Evolutionary conservation across 2,329 filamentous ascomycete species (phyloP).

Genomic region (Talaromyces albobiverticillius): DNA sequence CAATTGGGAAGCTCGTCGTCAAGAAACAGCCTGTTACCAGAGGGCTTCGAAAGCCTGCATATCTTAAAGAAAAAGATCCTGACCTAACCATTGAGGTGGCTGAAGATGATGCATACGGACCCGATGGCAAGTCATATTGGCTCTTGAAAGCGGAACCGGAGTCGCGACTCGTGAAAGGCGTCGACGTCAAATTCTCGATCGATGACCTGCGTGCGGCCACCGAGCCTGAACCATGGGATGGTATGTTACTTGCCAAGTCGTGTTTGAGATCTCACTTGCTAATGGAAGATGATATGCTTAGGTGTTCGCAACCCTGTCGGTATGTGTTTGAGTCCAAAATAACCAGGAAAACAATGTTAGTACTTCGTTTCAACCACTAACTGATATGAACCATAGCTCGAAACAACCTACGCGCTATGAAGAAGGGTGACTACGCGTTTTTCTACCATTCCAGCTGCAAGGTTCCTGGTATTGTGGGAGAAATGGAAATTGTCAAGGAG

Average conservation of each 20-base stretch:
- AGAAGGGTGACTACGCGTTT: conserved; percentile 85
- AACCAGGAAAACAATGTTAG: background rate
- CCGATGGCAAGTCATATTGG: conserved; percentile 59
- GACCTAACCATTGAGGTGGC: conserved; percentile 17
- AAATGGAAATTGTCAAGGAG: conserved; percentile 85
- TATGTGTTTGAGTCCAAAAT: conserved; percentile 30
- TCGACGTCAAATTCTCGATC: conserved; percentile 91
- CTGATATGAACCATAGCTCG: conserved; percentile 62
- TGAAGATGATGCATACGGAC: conserved; percentile 19
- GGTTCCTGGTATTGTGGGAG: conserved; percentile 78
- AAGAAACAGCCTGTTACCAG: conserved; percentile 16
- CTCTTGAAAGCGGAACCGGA: conserved; percentile 88
- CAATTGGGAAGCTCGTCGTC: conserved; percentile 12
- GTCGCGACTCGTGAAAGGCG: conserved; percentile 77
- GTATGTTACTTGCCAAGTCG: conserved; percentile 47
- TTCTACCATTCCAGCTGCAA: conserved; percentile 98
- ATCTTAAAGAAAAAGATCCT: conserved; percentile 15
- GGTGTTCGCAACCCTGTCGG: conserved; percentile 45
- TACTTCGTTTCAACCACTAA: too few species aligned
- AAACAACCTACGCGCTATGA: conserved; percentile 91
- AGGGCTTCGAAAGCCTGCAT: conserved; percentile 8
- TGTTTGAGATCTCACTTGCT: conserved; percentile 14
- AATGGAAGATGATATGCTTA: conserved; percentile 21
- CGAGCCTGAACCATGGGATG: conserved; percentile 87
- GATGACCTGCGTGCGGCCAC: conserved; percentile 74